A percentile compares a stretch with the other conserved stretches of the same genome.
Evolutionary conservation across 352 stramenopile genomes (phyloP).

Genomic region (Pythium dissotocum): DNA sequence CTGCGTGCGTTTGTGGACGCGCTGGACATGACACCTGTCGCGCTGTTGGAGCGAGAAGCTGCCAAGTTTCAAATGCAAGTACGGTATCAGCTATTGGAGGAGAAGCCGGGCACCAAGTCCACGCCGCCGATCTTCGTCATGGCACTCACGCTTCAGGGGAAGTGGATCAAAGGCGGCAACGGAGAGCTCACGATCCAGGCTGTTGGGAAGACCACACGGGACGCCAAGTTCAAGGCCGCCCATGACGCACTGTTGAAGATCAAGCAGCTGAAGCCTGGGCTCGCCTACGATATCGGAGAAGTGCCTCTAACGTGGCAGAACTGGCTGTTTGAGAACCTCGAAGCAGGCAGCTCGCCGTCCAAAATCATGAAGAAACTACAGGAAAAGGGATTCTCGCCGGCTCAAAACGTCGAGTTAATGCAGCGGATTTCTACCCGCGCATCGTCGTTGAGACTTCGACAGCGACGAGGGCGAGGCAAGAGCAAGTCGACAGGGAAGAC

Average conservation of each 20-base stretch:
- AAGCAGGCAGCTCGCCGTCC: constrained; percentile 39
- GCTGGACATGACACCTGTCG: constrained; percentile 63
- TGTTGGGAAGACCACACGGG: constrained; percentile 53
- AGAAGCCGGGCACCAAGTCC: constrained; percentile 38
- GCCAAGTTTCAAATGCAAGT: constrained; percentile 58
- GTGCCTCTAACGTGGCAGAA: constrained; percentile 52
- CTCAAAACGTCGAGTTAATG: constrained; percentile 54
- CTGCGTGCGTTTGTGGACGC: constrained; percentile 48
- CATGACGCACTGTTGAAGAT: constrained; percentile 55
- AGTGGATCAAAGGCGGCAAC: constrained; percentile 47
- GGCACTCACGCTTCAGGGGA: constrained; percentile 49
- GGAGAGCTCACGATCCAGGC: constrained; percentile 39
- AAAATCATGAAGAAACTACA: constrained; percentile 58
- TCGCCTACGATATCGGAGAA: constrained; percentile 51
- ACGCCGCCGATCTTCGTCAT: constrained; percentile 43
- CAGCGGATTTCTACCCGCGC: constrained; percentile 57
- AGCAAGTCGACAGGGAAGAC: background rate
- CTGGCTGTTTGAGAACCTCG: constrained; percentile 69
- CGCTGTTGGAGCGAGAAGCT: constrained; percentile 62
- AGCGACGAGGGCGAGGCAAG: constrained; percentile 43
- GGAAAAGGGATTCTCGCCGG: constrained; percentile 63
- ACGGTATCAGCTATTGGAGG: constrained; percentile 53
- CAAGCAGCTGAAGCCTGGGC: constrained; percentile 60
- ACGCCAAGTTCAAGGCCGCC: constrained; percentile 74
- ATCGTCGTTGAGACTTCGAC: constrained; percentile 49